These are phyloP conservation scores for Plasmodium chabaudi DNA, from an alignment of 169 alveolate species.

Conservation along the genomic window DNA sequence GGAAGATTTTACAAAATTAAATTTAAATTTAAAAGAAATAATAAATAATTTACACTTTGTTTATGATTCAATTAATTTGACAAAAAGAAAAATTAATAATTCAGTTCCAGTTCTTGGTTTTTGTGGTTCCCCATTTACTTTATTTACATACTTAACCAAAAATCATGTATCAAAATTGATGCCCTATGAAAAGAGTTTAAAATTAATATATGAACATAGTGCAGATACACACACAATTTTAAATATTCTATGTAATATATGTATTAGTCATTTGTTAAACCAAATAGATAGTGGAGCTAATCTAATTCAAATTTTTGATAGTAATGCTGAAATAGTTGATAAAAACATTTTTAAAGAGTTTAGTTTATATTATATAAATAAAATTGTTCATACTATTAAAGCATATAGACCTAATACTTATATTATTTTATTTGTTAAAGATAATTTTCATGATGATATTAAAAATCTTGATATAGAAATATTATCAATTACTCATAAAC, in stretches of 20 bases:
- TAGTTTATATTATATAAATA: slow-evolving; percentile 48
- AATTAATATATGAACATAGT: slow-evolving; percentile 79
- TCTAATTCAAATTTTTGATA: slow-evolving; percentile 82
- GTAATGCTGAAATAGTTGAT: slow-evolving; percentile 77
- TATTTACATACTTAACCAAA: slow-evolving; percentile 87
- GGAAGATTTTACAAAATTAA: slow-evolving; percentile 42
- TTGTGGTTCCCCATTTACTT: slow-evolving; percentile 89
- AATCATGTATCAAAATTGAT: slow-evolving; percentile 77
- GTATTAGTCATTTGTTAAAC: slow-evolving; percentile 80
- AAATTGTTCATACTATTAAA: slow-evolving; percentile 38
- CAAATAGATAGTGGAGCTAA: slow-evolving; percentile 88
- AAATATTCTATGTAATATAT: slow-evolving; percentile 75
- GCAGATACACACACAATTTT: slow-evolving; percentile 80
- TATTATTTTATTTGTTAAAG: slow-evolving; percentile 44
- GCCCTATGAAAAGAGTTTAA: slow-evolving; percentile 76
- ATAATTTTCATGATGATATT: slow-evolving; percentile 38
- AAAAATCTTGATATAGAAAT: slow-evolving; percentile 24
- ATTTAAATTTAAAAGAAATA: slow-evolving; percentile 70
- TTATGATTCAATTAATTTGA: slow-evolving; percentile 81
- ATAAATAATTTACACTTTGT: slow-evolving; percentile 83
- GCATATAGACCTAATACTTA: slow-evolving; percentile 27
- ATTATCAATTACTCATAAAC: slow-evolving; percentile 61
- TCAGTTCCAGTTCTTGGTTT: slow-evolving; percentile 88
- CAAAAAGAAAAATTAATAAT: slow-evolving; percentile 79
- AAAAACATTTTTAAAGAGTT: slow-evolving; percentile 72